Base-by-base conservation (phyloP, 257 asterid genomes). In the Nemophila menziesii region DNA sequence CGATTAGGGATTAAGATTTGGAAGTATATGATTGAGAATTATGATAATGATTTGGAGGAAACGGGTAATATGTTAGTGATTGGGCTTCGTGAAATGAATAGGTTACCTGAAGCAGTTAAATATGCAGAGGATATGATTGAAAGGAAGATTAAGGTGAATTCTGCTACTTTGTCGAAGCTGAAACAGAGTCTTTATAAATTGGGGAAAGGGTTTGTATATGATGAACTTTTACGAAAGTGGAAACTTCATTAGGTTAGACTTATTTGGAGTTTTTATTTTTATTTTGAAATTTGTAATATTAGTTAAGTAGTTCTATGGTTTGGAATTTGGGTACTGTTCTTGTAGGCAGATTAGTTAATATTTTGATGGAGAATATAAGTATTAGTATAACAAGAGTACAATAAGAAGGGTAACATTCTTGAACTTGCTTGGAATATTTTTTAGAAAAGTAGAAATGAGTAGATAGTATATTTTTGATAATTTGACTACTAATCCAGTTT, bases 111-210 rank as follows among this genome's bases (percentile, higher is more conserved):
- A 64, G 80, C 89, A 4, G 71, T 74, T 36, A 74, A 74, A 58
- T 77, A 72, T 52, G 82, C 82, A 6, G 82, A 69, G 67, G 85
- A 72, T 46, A 78, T 81, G 72, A 77, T 81, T 14, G 82, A 77
- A 29, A 56, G 80, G 43, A 68, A 76, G 56, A 71, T 81, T 50
- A 77, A 72, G 48, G 29, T 81, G 65, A 69, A 39, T 44, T 61
- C 85, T 40, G 65, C 80, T 17, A 72, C 93, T 1, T 65, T 81
- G 42, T 56, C 93, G 13, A 74, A 69, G 69, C 49, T 81, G 71
- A 81, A 81, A 54, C 82, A 77, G 39, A 65, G 69, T 58, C 62
- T 81, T 47, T 49, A 62, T 29, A 75, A 63, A 58, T 48, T 37
- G 16, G 82, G 80, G 21, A 81, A 81, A 47, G 19, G 61, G 5